Evolutionary conservation across 768 basidiomycete genomes (phyloP), one percentile per base, ranked within the genome.

Genomic region (Tricholoma saponaceum): DNA sequence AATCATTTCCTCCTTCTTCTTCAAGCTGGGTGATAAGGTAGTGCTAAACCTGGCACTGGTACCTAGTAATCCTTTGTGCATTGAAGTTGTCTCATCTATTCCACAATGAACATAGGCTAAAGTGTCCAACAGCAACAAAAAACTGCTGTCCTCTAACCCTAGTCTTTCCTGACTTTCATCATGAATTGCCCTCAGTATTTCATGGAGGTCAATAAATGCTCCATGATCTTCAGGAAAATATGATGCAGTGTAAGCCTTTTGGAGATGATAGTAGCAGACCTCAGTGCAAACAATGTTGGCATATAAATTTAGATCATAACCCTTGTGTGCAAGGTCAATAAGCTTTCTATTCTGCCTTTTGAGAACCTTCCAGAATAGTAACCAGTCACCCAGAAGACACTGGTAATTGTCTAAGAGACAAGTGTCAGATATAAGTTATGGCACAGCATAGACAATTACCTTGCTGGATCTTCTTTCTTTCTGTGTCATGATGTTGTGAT

Each of bases 261-360:
- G 60, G 16, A 63, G 60, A 51, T 63, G 62, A 33, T 55, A 61
- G 46, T 60, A 44, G 33, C 52, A 57, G 30, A 58, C 60, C 51
- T 63, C 62, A 39, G 49, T 23, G 47, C 62, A 63, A 28, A 63
- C 35, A 30, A 63, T 47, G 25, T 55, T 16, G 10, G 50, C 54
- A 44, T 61, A 60, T 32, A 50, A 37, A 44, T 63, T 58, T 14
- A 63, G 30, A 51, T 63, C 54, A 54, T 49, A 63, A 28, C 60
- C 54, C 20, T 47, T 58, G 9, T 22, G 18, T 26, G 49, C 32
- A 26, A 63, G 55, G 13, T 50, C 13, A 13, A 22, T 6, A 16
- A 58, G 37, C 8, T 51, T 28, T 13, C 32, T 41, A 51, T 55
- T 10, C 32, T 35, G 20, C 37, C 53, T 39, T 43, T 56, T 60